A percentile compares a stretch with the other conserved stretches of the same genome.
These are phyloP conservation scores for Ogataea neopini DNA, from an alignment of 805 yeast genomes.

Conservation along the genomic window DNA sequence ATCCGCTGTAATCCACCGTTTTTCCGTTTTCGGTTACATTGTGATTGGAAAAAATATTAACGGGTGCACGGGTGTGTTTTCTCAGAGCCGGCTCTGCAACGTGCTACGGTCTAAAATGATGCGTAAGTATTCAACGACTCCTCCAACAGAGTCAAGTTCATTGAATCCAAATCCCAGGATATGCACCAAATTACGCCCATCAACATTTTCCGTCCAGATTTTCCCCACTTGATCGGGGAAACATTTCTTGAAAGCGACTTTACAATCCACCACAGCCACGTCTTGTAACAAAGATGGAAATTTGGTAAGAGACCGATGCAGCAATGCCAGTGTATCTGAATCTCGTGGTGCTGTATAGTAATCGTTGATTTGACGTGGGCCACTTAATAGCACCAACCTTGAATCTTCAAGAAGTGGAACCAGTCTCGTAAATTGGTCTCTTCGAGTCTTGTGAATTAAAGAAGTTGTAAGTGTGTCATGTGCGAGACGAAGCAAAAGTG, in stretches of 20 bases:
- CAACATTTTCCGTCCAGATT: constrained; percentile 9
- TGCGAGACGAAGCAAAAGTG: constrained; percentile 11
- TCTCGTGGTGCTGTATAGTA: constrained; percentile 20
- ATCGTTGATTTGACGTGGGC: constrained; percentile 27
- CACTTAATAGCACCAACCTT: constrained; percentile 15
- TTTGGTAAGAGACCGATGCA: constrained; percentile 15
- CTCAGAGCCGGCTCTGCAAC: constrained; percentile 9
- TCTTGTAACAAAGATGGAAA: constrained; percentile 19
- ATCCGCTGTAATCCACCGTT: constrained; percentile 20
- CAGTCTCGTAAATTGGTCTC: constrained; percentile 22
- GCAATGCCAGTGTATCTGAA: constrained; percentile 23
- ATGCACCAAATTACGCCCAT: constrained; percentile 11
- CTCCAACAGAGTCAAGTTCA: constrained; percentile 19
- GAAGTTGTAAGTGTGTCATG: constrained; percentile 11
- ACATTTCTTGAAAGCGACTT: constrained; percentile 17
- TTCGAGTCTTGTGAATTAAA: constrained; percentile 15
- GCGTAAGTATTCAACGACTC: constrained; percentile 13
- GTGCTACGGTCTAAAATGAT: constrained; percentile 7
- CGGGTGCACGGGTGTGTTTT: constrained; percentile 21
- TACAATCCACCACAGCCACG: constrained; percentile 8
- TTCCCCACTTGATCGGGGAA: constrained; percentile 15
- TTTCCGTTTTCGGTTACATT: constrained; percentile 20
- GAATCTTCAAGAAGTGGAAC: constrained; percentile 16
- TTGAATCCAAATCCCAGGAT: constrained; percentile 20
- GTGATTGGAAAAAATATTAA: constrained; percentile 2